These are phyloP conservation scores for Physcomitrellopsis africana DNA, from an alignment of 225 moss, liverwort and hornwort species.

Conservation along the genomic window DNA sequence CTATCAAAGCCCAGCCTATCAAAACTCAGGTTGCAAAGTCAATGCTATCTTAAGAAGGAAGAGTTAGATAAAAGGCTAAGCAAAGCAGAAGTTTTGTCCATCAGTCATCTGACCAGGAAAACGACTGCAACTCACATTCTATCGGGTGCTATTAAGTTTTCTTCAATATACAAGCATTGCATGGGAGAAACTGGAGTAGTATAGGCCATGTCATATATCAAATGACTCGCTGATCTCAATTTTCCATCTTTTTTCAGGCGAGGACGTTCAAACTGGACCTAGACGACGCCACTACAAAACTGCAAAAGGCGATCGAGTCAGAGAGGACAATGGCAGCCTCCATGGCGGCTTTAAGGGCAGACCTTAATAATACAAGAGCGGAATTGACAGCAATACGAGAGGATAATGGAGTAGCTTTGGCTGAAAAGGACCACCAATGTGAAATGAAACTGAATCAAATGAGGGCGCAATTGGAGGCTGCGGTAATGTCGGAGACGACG, in stretches of 20 bases:
- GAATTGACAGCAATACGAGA: conserved; percentile 41
- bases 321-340: conserved; percentile 44
- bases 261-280: conserved; percentile 45
- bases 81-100: neutral
- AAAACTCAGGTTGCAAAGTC: conserved; percentile 50
- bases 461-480: conserved; percentile 47
- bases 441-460: conserved; percentile 46
- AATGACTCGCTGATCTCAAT: neutral
- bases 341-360: conserved; percentile 42
- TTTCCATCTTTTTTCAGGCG: conserved; percentile 28
- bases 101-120: neutral
- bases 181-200: conserved; percentile 17
- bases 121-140: neutral
- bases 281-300: conserved; percentile 36
- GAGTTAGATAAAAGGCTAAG: neutral
- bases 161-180: conserved; percentile 6
- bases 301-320: conserved; percentile 43
- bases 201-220: neutral
- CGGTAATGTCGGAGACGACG: conserved; percentile 39
- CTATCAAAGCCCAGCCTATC: conserved; percentile 49
- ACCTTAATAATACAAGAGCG: conserved; percentile 34
- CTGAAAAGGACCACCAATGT: conserved; percentile 46
- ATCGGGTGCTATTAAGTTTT: conserved; percentile 9
- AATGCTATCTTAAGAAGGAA: conserved; percentile 27
- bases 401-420: conserved; percentile 36